Evolutionary conservation across 2,329 filamentous ascomycete species (phyloP), one percentile per base, ranked within the genome.

Genomic region (Colletotrichum theobromicola): DNA sequence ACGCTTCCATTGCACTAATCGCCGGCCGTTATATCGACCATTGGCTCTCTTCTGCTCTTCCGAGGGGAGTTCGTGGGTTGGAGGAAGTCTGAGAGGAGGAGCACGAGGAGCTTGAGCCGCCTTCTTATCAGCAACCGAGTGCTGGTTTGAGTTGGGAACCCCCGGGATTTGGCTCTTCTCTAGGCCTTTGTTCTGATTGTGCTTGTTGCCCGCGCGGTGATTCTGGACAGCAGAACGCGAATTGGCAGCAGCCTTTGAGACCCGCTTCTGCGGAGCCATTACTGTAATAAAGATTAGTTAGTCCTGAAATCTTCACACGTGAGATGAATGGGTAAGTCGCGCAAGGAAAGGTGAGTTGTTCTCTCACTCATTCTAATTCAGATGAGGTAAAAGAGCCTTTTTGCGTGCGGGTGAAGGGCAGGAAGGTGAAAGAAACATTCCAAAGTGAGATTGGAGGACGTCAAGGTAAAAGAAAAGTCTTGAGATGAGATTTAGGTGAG

Each of bases 141-240:
- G 3, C n/a, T 46, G n/a, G 1, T 21, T 46, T 10, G 10, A 0
- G 3, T 46, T 46, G 10, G 42, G 0, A 0, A 9, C 0, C 6
- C 18, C 42, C 5, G 10, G 42, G 2, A 46, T 46, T n/a, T 21
- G 10, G 2, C 5, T 6, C 1, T 21, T 46, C 5, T 46, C 42
- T 0, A 46, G 21, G 0, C 18, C 0, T 10, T 46, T 0, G 0
- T 46, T 46, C 16, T 46, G 46, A 18, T 1, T 1, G 2, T 18
- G 9, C 24, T 28, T 57, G 7, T 28, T 57, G 53, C 7, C 18
- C 0, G 26, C 13, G 53, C 15, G 53, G 15, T 26, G 53, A 0
- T 0, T 57, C 5, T 50, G n/a, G 21, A 7, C 3, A 1, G 42
- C 42, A 2, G 42, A 50, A 6, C 42, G 15, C 2, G 3, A 13